Conservation (phyloP, 441 rosid species). For the Populus hybrid region DNA sequence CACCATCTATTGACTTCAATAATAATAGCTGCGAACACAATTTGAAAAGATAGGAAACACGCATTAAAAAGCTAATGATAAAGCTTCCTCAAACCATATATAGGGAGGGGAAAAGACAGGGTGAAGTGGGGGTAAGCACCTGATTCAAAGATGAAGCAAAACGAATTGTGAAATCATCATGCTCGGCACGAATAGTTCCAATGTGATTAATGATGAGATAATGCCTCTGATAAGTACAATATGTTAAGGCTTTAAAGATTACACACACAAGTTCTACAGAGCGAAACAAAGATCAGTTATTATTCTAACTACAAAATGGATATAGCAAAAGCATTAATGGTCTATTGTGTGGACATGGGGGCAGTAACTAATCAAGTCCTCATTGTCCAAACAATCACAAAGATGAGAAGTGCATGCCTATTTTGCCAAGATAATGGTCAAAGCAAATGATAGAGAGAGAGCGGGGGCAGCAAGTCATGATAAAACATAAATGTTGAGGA, state of each 20-base stretch:
- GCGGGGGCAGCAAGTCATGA: background rate
- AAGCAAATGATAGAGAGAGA: background rate
- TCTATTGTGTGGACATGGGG: background rate
- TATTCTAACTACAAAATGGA: background rate
- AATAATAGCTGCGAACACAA: conserved; percentile 58
- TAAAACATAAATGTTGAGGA: conserved; percentile 35
- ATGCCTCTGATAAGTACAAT: conserved; percentile 88
- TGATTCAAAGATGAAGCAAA: conserved; percentile 93
- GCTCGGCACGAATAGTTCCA: conserved; percentile 94
- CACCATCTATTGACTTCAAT: conserved; percentile 84
- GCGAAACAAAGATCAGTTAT: background rate
- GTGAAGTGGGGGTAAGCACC: conserved; percentile 34
- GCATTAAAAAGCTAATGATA: conserved; percentile 15
- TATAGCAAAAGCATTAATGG: background rate
- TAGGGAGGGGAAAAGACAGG: conserved; percentile 9
- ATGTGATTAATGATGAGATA: conserved; percentile 84
- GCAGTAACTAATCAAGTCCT: background rate
- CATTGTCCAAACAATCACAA: background rate
- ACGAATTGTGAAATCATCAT: conserved; percentile 92
- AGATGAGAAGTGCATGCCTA: background rate
- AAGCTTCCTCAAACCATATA: background rate
- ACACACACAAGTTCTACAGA: conserved; percentile 6
- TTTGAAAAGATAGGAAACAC: conserved; percentile 21
- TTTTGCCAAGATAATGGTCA: background rate
- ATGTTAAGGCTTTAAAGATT: conserved; percentile 54